Percentiles rank a stretch among this genome's conserved stretches.
Conservation (phyloP, 495 filamentous ascomycete genomes). For the Lasiosphaeris hirsuta region DNA sequence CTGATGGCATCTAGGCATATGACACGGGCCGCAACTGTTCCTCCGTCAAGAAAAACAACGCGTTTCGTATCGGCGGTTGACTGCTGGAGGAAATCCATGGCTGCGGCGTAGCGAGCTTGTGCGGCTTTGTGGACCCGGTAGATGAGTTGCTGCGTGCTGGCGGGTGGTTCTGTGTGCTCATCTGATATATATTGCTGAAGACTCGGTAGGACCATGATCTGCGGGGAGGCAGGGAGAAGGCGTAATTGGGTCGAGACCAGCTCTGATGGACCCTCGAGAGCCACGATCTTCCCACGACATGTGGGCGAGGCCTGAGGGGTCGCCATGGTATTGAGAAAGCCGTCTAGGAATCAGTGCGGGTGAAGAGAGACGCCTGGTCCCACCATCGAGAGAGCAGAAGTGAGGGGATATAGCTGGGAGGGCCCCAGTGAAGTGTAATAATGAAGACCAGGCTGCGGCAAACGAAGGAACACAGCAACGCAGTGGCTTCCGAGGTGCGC, state of each 20-base stretch:
- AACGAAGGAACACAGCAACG: too few relatives aligned
- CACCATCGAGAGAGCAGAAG: not conserved
- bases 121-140: conserved; percentile 40
- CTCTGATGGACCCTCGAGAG: conserved; percentile 49
- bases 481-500: not conserved
- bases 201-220: conserved; percentile 46
- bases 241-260: conserved; percentile 49
- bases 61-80: conserved; percentile 39
- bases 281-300: conserved; percentile 45
- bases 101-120: conserved; percentile 37
- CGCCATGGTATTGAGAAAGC: conserved; percentile 8
- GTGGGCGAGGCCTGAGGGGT: conserved; percentile 7
- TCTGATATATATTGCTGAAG: conserved; percentile 36
- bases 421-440: not conserved
- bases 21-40: conserved; percentile 43
- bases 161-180: conserved; percentile 16
- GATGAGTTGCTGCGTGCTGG: conserved; percentile 39
- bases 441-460: not conserved
- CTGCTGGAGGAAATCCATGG: conserved; percentile 41
- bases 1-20: conserved; percentile 44
- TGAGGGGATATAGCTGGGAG: not conserved
- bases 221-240: conserved; percentile 46
- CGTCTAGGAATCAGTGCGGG: too few relatives aligned
- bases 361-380: not conserved
- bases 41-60: conserved; percentile 51